Base-by-base conservation (phyloP, 2,329 filamentous ascomycete genomes). In the Eutypella sp. region DNA sequence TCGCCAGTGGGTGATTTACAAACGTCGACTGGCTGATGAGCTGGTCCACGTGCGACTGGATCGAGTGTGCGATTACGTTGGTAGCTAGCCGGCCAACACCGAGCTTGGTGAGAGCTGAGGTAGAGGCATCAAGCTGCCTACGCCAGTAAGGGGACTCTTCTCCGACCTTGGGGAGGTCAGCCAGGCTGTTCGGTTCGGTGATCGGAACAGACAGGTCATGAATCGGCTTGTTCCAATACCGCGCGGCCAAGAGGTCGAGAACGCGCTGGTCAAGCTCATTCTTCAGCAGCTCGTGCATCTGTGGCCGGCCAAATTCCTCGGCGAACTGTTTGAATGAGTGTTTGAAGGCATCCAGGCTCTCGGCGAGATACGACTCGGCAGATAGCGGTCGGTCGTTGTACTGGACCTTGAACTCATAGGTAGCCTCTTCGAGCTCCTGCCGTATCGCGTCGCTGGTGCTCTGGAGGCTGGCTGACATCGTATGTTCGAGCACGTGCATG, bases 331-430 rank as follows among this genome's bases (percentile, higher is more conserved):
- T 96, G 71, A 99, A 99, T 0, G 89, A 89, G 66, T 97, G 95
- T 69, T 99, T 99, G 77, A 99, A 97, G 18, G 85, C 84, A 65
- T 99, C 93, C 3, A 99, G 73, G 55, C 88, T 95, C 66, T 97
- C 93, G 2, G 93, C 93, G 33, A 99, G 79, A 63, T 99, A 99
- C 4, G 92, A 96, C 64, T 99, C 93, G 2, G 93, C 93, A 42
- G 89, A 96, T 29, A 99, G 74, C 1, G 92, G 89, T 6, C 93
- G 84, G 64, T 99, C 93, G 60, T 99, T 99, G 70, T 99, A 99
- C 66, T 99, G 95, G 5, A 99, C 93, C 66, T 99, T 99, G 76
- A 96, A 99, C 67, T 99, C 92, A 62, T 99, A 99, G 0, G 89
- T 92, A 3, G 93, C 91, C 67, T 99, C 93, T 60, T 96, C 92